A percentile compares a stretch with the other conserved stretches of the same genome.
Evolutionary conservation across 2,329 filamentous ascomycete genomes (phyloP).

Genomic region (Monilinia vaccinii-corymbosi): DNA sequence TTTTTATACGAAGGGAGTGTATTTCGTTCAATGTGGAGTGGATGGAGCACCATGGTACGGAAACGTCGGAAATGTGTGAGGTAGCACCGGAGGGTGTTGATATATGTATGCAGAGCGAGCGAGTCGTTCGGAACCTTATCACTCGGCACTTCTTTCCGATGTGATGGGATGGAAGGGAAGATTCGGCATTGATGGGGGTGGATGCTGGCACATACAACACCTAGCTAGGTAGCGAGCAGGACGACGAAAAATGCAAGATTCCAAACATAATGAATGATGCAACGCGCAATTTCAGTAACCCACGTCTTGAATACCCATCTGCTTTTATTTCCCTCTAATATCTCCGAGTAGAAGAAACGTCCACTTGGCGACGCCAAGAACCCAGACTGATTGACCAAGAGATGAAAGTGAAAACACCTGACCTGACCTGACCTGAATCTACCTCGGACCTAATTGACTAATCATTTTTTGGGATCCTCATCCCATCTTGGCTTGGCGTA

Average conservation of each 20-base stretch:
- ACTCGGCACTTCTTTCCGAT: neutral
- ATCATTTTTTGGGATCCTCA: neutral
- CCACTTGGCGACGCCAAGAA: neutral
- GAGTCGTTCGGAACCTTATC: neutral
- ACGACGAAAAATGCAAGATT: too few relatives aligned
- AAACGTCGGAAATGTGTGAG: neutral
- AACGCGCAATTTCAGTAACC: too few relatives aligned
- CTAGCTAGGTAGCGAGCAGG: neutral
- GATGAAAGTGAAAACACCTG: neutral
- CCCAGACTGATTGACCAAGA: neutral
- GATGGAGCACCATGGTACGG: neutral
- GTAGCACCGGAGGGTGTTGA: neutral
- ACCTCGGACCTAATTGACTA: neutral
- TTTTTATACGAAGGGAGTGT: neutral
- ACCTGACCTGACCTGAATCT: neutral
- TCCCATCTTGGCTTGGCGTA: too few relatives aligned
- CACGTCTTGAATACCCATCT: neutral
- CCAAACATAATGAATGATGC: too few relatives aligned
- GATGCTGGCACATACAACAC: neutral
- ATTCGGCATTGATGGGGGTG: neutral
- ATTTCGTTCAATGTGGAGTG: neutral
- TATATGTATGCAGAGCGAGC: neutral
- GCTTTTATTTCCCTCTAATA: neutral
- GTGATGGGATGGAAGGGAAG: neutral
- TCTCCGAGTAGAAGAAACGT: neutral